Conservation (phyloP, 805 yeast genomes). For the Candida orba region DNA sequence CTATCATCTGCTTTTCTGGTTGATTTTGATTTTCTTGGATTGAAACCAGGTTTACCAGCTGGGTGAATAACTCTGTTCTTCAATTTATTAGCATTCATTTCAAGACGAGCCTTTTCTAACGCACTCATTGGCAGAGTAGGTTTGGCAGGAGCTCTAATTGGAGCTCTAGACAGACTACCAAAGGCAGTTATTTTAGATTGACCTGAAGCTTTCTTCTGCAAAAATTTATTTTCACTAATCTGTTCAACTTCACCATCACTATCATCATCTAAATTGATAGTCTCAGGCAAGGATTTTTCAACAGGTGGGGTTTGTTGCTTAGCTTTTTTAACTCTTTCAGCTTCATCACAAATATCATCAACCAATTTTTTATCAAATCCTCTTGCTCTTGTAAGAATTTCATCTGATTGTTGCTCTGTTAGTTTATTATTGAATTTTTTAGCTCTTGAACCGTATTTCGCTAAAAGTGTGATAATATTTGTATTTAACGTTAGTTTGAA, state of each 20-base stretch:
- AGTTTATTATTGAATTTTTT: conserved; percentile 65
- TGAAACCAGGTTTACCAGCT: conserved; percentile 43
- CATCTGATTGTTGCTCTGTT: conserved; percentile 55
- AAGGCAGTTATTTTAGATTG: conserved; percentile 33
- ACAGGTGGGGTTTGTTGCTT: conserved; percentile 15
- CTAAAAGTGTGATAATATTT: conserved; percentile 46
- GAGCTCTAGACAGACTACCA: conserved; percentile 27
- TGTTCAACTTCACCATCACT: conserved; percentile 1
- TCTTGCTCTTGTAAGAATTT: conserved; percentile 55
- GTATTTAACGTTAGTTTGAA: conserved; percentile 44
- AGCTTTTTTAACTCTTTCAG: conserved; percentile 30
- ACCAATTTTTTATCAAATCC: conserved; percentile 48
- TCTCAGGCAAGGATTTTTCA: conserved; percentile 3
- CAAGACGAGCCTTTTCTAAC: conserved; percentile 32
- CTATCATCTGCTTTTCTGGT: conserved; percentile 18
- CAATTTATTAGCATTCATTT: conserved; percentile 10
- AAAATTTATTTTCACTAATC: not conserved
- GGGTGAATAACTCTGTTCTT: conserved; percentile 33
- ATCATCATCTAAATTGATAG: conserved; percentile 3
- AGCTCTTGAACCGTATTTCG: conserved; percentile 58
- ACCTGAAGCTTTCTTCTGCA: conserved; percentile 4
- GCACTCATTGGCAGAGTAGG: conserved; percentile 26
- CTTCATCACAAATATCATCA: conserved; percentile 39
- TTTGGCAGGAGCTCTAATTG: conserved; percentile 22
- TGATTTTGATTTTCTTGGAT: conserved; percentile 27